A percentile compares a stretch with the other conserved stretches of the same genome.
These are phyloP conservation scores for Dryas integrifolia DNA, from an alignment of 331 rosid species.

Conservation along the genomic window DNA sequence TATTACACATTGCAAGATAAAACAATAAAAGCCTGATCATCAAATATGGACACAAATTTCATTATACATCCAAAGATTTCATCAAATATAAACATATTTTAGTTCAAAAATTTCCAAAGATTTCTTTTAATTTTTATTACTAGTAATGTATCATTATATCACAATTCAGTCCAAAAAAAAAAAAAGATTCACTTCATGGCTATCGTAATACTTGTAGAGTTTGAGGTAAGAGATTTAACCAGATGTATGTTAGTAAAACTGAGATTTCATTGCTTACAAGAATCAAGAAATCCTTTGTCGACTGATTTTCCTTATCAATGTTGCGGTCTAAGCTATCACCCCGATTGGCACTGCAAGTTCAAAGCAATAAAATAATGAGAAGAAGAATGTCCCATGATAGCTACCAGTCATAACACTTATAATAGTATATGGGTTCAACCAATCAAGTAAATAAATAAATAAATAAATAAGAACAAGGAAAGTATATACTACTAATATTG, in stretches of 20 bases:
- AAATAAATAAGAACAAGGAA: slow-evolving; percentile 17
- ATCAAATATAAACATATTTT: background rate
- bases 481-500: slow-evolving; percentile 9
- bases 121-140: background rate
- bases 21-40: background rate
- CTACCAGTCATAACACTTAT: background rate
- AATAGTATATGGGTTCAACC: background rate
- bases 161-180: background rate
- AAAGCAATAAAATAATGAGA: slow-evolving; percentile 22
- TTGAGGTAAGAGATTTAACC: slow-evolving; percentile 12
- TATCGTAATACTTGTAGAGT: slow-evolving; percentile 13
- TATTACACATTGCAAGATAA: background rate
- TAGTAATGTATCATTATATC: background rate
- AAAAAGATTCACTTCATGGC: background rate
- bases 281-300: slow-evolving; percentile 82
- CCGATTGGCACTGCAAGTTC: slow-evolving; percentile 69
- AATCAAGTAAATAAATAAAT: background rate
- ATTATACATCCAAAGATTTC: background rate
- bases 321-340: slow-evolving; percentile 98
- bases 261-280: slow-evolving; percentile 60
- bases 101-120: background rate
- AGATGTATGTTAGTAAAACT: slow-evolving; percentile 16
- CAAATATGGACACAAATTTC: background rate
- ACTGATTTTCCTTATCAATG: slow-evolving; percentile 68
- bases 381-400: slow-evolving; percentile 11